These are phyloP conservation scores for Penicillium silybi DNA, from an alignment of 495 filamentous ascomycete genomes.

Conservation along the genomic window DNA sequence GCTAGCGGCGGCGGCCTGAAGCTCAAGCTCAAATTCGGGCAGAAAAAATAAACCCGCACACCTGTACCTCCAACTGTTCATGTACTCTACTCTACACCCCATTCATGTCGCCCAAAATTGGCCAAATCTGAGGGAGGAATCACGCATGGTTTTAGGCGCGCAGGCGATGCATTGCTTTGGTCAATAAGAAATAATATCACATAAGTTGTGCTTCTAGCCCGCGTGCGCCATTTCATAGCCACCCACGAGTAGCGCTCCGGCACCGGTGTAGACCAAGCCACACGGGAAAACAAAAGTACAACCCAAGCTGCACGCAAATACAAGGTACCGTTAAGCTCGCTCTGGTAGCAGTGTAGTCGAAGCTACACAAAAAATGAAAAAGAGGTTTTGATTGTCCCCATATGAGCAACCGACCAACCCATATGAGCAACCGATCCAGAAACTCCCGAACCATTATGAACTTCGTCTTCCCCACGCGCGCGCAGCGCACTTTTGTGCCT, in stretches of 20 bases:
- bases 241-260: neutral
- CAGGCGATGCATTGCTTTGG: slow-evolving; percentile 4
- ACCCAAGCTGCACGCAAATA: neutral
- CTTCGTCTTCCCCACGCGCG: slow-evolving; percentile 11
- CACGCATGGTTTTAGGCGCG: slow-evolving; percentile 16
- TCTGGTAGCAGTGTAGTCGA: neutral
- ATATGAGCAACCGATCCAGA: slow-evolving; percentile 39
- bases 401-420: slow-evolving; percentile 32
- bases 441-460: slow-evolving; percentile 38
- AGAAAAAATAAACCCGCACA: slow-evolving; percentile 26
- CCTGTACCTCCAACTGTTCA: slow-evolving; percentile 10
- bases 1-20: slow-evolving; percentile 39
- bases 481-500: slow-evolving; percentile 14
- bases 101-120: neutral
- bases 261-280: neutral
- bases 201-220: neutral
- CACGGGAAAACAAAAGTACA: neutral
- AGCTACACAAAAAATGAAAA: slow-evolving; percentile 14
- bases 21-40: slow-evolving; percentile 43
- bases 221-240: neutral
- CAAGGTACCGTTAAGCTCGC: neutral
- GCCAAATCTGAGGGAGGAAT: neutral
- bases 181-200: slow-evolving; percentile 12
- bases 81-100: slow-evolving; percentile 22
- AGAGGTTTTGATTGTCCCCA: slow-evolving; percentile 35